These are phyloP conservation scores for Sporothrix pseudoabietina DNA, from an alignment of 2,329 filamentous ascomycete genomes.

Conservation along the genomic window DNA sequence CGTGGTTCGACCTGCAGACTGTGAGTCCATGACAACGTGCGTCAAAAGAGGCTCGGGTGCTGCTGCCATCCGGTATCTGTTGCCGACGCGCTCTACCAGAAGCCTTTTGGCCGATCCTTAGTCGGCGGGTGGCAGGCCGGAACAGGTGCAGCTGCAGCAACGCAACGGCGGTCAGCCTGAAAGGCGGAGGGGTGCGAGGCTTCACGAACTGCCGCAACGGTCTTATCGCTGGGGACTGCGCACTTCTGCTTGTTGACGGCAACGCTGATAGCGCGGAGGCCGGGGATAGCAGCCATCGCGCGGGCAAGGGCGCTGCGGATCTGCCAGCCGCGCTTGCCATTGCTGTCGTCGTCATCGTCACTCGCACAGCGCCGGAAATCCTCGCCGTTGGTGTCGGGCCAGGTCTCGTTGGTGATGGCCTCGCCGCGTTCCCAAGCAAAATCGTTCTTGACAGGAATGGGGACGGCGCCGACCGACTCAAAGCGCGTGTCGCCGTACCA, in stretches of 20 bases:
- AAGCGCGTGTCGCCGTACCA: constrained; percentile 34
- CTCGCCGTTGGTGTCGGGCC: neutral
- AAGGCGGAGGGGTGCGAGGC: neutral
- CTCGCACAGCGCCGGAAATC: neutral
- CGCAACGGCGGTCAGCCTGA: neutral
- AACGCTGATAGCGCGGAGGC: neutral
- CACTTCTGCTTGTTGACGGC: neutral
- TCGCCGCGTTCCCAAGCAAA: constrained; percentile 26
- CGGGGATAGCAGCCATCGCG: neutral
- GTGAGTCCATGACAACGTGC: neutral
- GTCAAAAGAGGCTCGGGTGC: neutral
- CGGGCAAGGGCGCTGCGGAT: neutral
- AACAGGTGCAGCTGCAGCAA: neutral
- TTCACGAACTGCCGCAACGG: neutral
- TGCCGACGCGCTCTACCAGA: neutral
- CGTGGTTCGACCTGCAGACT: too few species aligned
- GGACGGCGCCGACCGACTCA: constrained; percentile 28
- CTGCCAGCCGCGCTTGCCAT: neutral
- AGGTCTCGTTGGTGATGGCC: constrained; percentile 20
- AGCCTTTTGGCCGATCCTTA: neutral
- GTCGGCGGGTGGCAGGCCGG: neutral
- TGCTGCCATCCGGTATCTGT: constrained; percentile 11
- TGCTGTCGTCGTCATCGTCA: neutral
- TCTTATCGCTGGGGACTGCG: neutral
- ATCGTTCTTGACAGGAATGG: constrained; percentile 20